Evolutionary conservation across 1,284 basidiomycete species (phyloP), one percentile per base, ranked within the genome.

Genomic region (Veloboletus limbatus): DNA sequence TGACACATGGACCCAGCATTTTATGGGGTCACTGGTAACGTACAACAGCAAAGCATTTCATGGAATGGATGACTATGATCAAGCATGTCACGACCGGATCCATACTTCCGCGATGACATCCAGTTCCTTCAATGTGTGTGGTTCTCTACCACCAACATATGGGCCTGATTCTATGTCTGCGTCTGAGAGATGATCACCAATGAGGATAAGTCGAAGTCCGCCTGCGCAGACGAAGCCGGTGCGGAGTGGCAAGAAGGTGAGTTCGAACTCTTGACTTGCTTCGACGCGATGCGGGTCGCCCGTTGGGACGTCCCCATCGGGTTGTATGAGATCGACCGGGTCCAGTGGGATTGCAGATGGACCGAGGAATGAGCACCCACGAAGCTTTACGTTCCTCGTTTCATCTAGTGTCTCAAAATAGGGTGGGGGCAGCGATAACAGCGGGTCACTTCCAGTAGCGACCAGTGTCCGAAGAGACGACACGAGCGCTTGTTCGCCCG

Each of bases 101-200:
- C 83, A 87, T 26, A 85, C 62, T 62, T 88, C 85, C 10, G 74
- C 78, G 33, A 88, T 66, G 6, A 82, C 70, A 49, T 81, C 82
- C 73, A 85, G 81, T 66, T 88, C 84, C 56, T 77, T 82, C 54
- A 88, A 55, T 21, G 70, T 71, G 44, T 69, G 68, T 20, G 73
- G 70, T 32, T 65, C 65, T 33, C 50, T 59, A 48, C 55, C 54
- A 34, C 45, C 26, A 27, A 30, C 9, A 41, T 48, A 17, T 37
- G 25, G 10, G 17, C 55, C 53, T 40, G 60, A 54, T 7, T 60
- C 58, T 5, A 52, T 47, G 36, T 71, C 67, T 16, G 66, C 51
- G 28, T 72, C 69, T 14, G 70, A 56, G 47, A 75, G 58, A 42
- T 69, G 66, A 58, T 88, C 84, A 34, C 78, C 75, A 3, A 83